phyloP scores from a whole-genome alignment of 176 grass and related monocot genomes.

The Oryza coarctata region DNA sequence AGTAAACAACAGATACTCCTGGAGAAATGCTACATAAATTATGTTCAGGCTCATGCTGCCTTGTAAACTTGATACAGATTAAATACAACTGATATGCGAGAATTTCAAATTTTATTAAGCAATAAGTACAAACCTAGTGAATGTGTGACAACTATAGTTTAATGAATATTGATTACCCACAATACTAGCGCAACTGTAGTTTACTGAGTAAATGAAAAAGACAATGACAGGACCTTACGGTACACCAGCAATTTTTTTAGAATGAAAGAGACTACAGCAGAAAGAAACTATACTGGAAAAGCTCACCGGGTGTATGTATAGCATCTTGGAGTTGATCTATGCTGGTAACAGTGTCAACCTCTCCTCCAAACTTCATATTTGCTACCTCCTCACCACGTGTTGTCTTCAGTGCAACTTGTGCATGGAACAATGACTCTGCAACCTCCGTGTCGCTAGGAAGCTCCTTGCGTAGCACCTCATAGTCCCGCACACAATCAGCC shows the following conservation, averaged over 20 bases:
- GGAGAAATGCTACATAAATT: slow-evolving; percentile 11
- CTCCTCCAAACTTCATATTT: slow-evolving; percentile 58
- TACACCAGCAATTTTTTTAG: neutral
- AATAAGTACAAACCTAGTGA: neutral
- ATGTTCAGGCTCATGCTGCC: neutral
- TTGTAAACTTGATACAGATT: neutral
- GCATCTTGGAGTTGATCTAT: slow-evolving; percentile 64
- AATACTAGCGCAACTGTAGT: no score
- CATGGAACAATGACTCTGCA: slow-evolving; percentile 52
- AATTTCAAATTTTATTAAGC: neutral
- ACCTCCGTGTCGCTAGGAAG: slow-evolving; percentile 50
- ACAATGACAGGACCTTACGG: neutral
- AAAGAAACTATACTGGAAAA: neutral
- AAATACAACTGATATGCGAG: slow-evolving; percentile 26
- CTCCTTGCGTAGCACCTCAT: slow-evolving; percentile 62
- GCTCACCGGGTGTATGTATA: slow-evolving; percentile 56
- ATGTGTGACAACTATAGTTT: neutral
- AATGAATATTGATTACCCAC: no score
- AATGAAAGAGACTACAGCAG: neutral
- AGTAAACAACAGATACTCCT: slow-evolving; percentile 65
- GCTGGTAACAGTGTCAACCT: slow-evolving; percentile 50
- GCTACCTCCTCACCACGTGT: slow-evolving; percentile 56
- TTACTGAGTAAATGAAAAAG: neutral
- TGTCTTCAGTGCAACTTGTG: slow-evolving; percentile 63
- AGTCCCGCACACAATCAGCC: slow-evolving; percentile 72